Evolutionary conservation across 164 flowering plant genomes (phyloP).

Genomic region (Magnolia officinalis): DNA sequence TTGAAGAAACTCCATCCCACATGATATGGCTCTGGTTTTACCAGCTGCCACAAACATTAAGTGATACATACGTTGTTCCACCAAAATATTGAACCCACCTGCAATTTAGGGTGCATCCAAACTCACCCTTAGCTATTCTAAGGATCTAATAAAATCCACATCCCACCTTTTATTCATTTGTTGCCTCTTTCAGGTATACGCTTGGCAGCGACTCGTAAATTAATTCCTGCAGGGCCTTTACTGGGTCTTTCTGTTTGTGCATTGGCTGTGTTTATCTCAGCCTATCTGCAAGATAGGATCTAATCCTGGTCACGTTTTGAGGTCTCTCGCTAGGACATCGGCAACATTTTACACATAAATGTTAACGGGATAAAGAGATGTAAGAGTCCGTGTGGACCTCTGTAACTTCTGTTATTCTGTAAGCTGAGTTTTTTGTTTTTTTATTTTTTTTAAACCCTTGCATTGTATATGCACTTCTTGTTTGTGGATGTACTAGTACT

Average conservation of each 20-base stretch:
- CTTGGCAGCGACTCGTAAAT: constrained; percentile 40
- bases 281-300: constrained; percentile 31
- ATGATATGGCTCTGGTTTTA: neutral
- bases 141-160: neutral
- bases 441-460: neutral
- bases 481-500: neutral
- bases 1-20: neutral
- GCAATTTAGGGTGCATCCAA: neutral
- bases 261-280: constrained; percentile 31
- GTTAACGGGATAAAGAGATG: neutral
- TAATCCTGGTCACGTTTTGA: constrained; percentile 3
- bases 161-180: neutral
- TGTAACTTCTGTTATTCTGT: neutral
- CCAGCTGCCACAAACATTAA: neutral
- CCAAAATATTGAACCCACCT: neutral
- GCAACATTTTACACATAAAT: neutral
- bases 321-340: neutral
- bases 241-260: constrained; percentile 36
- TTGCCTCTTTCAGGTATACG: constrained; percentile 35
- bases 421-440: no score
- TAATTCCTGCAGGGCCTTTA: constrained; percentile 28
- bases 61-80: neutral
- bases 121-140: neutral
- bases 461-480: neutral
- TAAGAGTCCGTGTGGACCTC: neutral